Evolutionary conservation across 2,329 filamentous ascomycete species (phyloP), one percentile per base, ranked within the genome.

Genomic region (Fusarium sp.): DNA sequence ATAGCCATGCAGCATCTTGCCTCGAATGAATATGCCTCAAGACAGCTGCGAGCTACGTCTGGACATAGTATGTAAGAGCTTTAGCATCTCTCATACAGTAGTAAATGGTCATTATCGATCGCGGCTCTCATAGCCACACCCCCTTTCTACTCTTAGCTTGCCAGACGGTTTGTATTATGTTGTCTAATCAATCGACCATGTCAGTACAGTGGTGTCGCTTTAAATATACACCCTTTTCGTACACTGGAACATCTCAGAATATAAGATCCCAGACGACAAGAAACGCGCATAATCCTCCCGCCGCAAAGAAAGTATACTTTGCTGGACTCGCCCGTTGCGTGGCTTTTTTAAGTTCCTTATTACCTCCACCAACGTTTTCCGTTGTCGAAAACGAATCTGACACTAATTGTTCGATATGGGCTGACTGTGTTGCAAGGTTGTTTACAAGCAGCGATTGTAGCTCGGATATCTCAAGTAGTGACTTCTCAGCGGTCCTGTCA

Each of bases 401-500:
- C 32, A 97, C 93, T 22, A 99, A 86, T 78, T 96, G 92, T 65
- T 94, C 92, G 68, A 99, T 97, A 74, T 96, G 91, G 60, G 93
- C 94, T 58, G 93, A 92, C 78, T 99, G 96, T 16, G 91, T 91
- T 42, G 91, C 88, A 24, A 99, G 87, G 77, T 98, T 97, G 75
- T 89, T 89, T 43, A 96, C 93, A 15, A 99, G 90, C 57, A 95
- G 90, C 59, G 92, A 93, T 79, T 99, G 96, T 54, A 99, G 85
- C 77, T 97, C 94, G 10, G 94, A 92, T 69, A 99, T 98, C 79
- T 99, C 96, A 6, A 97, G 81, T 8, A 99, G 87, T 1, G 94
- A 97, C 78, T 92, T 93, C 79, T 99, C 94, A 0, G 94, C 94
- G 27, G 91, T 92, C 76, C 93, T 97, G 29, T 59, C 40, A 76